Evolutionary conservation across 805 yeast species (phyloP).

Genomic region (Pichia eremophila): DNA sequence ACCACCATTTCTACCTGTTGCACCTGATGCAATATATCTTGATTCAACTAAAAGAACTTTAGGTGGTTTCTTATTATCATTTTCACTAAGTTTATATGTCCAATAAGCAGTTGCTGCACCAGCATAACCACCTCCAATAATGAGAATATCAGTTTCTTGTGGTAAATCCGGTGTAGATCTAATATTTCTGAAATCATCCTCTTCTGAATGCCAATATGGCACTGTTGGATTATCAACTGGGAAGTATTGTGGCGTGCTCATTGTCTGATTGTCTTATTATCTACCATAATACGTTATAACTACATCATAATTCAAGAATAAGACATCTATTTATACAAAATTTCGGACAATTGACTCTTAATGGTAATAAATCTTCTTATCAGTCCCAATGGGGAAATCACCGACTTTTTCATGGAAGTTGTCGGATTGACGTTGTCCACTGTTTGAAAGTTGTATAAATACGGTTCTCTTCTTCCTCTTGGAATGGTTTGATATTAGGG

Average conservation of each 20-base stretch:
- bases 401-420: too few relatives aligned
- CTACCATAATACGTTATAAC: too few relatives aligned
- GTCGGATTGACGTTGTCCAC: too few relatives aligned
- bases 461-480: too few relatives aligned
- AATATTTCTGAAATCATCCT: constrained; percentile 11
- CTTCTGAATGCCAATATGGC: constrained; percentile 18
- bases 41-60: constrained; percentile 28
- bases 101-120: constrained; percentile 32
- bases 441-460: too few relatives aligned
- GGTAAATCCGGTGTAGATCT: constrained; percentile 27
- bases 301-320: too few relatives aligned
- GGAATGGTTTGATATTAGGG: too few relatives aligned
- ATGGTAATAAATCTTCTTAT: too few relatives aligned
- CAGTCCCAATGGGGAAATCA: too few relatives aligned
- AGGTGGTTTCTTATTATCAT: constrained; percentile 1
- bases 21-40: constrained; percentile 29
- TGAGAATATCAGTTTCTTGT: constrained; percentile 28
- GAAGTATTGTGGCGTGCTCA: constrained; percentile 1
- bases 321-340: too few relatives aligned
- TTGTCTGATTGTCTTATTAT: not conserved
- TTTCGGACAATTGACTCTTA: too few relatives aligned
- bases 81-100: constrained; percentile 14
- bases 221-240: constrained; percentile 16
- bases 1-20: constrained; percentile 42
- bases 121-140: constrained; percentile 38